These are phyloP conservation scores for Polygonum maritimum DNA, from an alignment of 148 eudicot genomes.

Conservation along the genomic window DNA sequence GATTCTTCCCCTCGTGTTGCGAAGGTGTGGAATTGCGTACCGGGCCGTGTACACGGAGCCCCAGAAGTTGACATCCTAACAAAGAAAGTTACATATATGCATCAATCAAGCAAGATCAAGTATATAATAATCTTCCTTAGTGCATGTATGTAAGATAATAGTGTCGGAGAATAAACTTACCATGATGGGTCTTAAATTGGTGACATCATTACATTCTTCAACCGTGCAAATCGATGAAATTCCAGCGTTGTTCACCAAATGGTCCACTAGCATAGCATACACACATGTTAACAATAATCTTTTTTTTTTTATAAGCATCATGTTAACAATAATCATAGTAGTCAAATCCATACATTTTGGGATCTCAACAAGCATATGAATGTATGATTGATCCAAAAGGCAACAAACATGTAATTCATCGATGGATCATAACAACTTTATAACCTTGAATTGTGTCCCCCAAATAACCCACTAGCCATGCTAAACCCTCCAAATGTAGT, in stretches of 20 bases:
- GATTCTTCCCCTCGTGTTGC: conserved; percentile 40
- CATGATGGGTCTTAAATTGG: conserved; percentile 38
- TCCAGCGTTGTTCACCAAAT: conserved; percentile 50
- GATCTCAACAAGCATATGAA: too few relatives aligned
- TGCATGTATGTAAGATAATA: neutral
- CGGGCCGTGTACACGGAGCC: conserved; percentile 56
- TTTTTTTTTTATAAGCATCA: too few relatives aligned
- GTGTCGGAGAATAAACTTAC: conserved; percentile 18
- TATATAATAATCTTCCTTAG: neutral
- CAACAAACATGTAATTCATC: too few relatives aligned
- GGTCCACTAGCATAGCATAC: conserved; percentile 37
- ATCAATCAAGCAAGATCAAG: neutral
- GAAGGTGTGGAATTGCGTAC: conserved; percentile 55
- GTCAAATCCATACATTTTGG: too few relatives aligned
- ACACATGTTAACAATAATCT: neutral
- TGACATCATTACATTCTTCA: conserved; percentile 40
- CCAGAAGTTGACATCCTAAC: conserved; percentile 72
- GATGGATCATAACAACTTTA: too few relatives aligned
- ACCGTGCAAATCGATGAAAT: conserved; percentile 29
- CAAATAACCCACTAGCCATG: too few relatives aligned
- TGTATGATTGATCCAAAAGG: too few relatives aligned
- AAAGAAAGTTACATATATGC: neutral
- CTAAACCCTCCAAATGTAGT: too few relatives aligned
- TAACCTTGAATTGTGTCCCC: too few relatives aligned
- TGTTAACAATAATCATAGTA: too few relatives aligned